phyloP scores from a whole-genome alignment of 805 yeast species.

The Barnettozyma pratensis region DNA sequence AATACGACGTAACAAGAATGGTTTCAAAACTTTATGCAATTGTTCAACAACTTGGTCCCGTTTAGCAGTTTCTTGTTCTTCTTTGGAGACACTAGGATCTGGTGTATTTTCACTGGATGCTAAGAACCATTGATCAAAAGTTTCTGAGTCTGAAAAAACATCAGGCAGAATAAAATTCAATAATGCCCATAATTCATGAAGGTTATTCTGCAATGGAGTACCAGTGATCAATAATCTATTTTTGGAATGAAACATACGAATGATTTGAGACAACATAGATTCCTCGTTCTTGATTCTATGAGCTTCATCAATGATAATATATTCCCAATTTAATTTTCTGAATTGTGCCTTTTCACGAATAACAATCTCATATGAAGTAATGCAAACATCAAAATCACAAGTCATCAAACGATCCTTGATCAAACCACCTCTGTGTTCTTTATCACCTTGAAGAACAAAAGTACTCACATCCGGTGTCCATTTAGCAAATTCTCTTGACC shows the following conservation, averaged over 20 bases:
- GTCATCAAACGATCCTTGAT: conserved; percentile 44
- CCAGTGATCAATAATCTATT: conserved; percentile 74
- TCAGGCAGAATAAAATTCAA: conserved; percentile 74
- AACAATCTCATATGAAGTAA: conserved; percentile 64
- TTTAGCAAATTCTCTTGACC: conserved; percentile 69
- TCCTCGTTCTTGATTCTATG: conserved; percentile 74
- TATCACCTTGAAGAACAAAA: conserved; percentile 68
- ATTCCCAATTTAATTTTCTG: conserved; percentile 67
- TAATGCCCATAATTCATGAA: conserved; percentile 79
- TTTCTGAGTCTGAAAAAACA: conserved; percentile 65
- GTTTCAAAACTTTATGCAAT: conserved; percentile 69
- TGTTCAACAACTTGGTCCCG: conserved; percentile 58
- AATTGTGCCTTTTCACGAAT: conserved; percentile 67
- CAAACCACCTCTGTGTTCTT: conserved; percentile 55
- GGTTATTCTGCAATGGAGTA: conserved; percentile 75
- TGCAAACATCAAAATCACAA: conserved; percentile 67
- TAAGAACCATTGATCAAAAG: conserved; percentile 72
- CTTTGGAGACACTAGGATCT: conserved; percentile 31
- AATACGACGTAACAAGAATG: conserved; percentile 70
- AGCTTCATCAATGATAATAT: conserved; percentile 77
- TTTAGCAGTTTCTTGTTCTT: conserved; percentile 27
- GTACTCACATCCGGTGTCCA: conserved; percentile 81
- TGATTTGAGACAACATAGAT: conserved; percentile 59
- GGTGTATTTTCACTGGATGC: conserved; percentile 25
- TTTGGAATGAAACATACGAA: conserved; percentile 64